These are phyloP conservation scores for Remersonia thermophila DNA, from an alignment of 2,329 filamentous ascomycete genomes.

Conservation along the genomic window DNA sequence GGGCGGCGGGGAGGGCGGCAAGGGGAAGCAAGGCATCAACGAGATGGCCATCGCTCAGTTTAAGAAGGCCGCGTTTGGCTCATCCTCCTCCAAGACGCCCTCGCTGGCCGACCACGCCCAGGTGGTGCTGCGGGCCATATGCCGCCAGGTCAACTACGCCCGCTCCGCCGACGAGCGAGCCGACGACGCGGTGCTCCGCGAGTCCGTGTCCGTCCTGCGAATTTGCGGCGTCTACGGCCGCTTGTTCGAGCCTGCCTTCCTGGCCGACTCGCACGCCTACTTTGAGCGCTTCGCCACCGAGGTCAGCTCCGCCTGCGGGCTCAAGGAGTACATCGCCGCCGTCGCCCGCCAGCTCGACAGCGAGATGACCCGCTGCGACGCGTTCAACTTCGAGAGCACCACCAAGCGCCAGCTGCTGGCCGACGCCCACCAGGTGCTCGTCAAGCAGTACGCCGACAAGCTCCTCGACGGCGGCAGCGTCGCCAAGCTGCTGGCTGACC, in stretches of 20 bases:
- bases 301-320: slow-evolving; percentile 44
- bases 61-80: slow-evolving; percentile 42
- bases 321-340: slow-evolving; percentile 65
- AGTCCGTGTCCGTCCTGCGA: slow-evolving; percentile 71
- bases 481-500: slow-evolving; percentile 57
- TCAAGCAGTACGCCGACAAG: slow-evolving; percentile 53
- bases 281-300: slow-evolving; percentile 58
- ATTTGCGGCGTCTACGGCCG: slow-evolving; percentile 70
- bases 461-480: slow-evolving; percentile 57
- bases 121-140: slow-evolving; percentile 47
- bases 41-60: slow-evolving; percentile 73
- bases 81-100: slow-evolving; percentile 8
- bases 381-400: slow-evolving; percentile 68
- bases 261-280: slow-evolving; percentile 55
- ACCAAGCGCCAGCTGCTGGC: slow-evolving; percentile 69
- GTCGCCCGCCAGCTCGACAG: slow-evolving; percentile 56
- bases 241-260: slow-evolving; percentile 65
- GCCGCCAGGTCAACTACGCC: slow-evolving; percentile 62
- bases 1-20: slow-evolving; percentile 28
- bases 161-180: slow-evolving; percentile 46
- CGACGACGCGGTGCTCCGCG: slow-evolving; percentile 54
- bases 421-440: slow-evolving; percentile 58
- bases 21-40: slow-evolving; percentile 59
- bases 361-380: slow-evolving; percentile 66
- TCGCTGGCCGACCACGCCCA: slow-evolving; percentile 23